Conservation (phyloP, 345 rosid species). For the Cardiospermum halicacabum region DNA sequence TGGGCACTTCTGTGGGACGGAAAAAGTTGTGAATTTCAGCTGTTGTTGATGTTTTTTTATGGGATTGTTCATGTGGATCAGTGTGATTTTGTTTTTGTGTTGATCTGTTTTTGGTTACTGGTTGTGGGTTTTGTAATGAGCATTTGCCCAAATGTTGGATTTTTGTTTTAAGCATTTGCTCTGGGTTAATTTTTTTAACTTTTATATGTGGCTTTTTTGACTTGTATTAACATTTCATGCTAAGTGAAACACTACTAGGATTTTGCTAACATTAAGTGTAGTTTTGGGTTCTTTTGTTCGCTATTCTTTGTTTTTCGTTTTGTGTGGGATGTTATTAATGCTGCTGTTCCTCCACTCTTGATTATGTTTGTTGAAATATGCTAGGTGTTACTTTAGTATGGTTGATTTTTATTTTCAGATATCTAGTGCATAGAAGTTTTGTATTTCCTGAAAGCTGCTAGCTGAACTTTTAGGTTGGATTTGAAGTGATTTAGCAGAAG, state of each 20-base stretch:
- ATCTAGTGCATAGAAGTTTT: background rate
- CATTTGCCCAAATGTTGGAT: background rate
- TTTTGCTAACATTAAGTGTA: background rate
- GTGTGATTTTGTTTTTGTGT: background rate
- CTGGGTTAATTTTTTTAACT: background rate
- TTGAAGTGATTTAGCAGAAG: background rate
- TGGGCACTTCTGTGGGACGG: conserved; percentile 20
- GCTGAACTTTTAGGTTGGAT: background rate
- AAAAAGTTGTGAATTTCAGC: conserved; percentile 9
- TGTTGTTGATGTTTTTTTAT: background rate
- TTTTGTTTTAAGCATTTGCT: background rate
- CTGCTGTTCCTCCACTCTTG: background rate
- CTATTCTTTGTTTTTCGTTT: background rate
- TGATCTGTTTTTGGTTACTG: conserved; percentile 4
- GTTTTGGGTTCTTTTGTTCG: background rate
- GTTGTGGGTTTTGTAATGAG: background rate
- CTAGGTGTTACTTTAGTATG: background rate
- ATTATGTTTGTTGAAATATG: background rate
- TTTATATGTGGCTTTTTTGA: background rate
- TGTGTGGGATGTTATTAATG: conserved; percentile 1
- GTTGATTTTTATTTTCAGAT: background rate
- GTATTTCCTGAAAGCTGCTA: background rate
- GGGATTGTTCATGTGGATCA: conserved; percentile 22
- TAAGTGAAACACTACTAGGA: too few species aligned
- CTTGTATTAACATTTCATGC: too few species aligned